phyloP scores from a whole-genome alignment of 2,329 filamentous ascomycete species.

The Cladosporium austrohemisphaericum region DNA sequence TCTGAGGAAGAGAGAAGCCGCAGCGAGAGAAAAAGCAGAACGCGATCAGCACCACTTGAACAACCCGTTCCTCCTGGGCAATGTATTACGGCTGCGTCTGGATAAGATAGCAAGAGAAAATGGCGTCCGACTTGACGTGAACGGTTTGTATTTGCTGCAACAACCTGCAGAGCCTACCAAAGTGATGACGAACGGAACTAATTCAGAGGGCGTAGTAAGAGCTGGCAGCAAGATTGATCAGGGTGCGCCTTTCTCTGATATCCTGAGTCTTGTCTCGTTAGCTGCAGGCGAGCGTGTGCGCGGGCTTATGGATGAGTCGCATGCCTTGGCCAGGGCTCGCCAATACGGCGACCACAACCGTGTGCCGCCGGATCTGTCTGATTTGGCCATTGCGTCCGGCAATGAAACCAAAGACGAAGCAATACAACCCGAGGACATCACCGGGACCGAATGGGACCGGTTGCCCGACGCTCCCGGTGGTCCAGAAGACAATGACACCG shows the following conservation, averaged over 20 bases:
- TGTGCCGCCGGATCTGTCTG: slow-evolving; percentile 70
- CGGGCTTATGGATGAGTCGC: slow-evolving; percentile 72
- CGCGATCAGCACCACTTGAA: slow-evolving; percentile 65
- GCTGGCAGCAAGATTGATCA: slow-evolving; percentile 55
- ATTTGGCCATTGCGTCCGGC: slow-evolving; percentile 42
- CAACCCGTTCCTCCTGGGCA: slow-evolving; percentile 68
- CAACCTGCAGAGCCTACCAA: slow-evolving; percentile 22
- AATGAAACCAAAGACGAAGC: slow-evolving; percentile 34
- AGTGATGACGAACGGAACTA: slow-evolving; percentile 27
- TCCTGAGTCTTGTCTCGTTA: slow-evolving; percentile 77
- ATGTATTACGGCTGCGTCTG: slow-evolving; percentile 51
- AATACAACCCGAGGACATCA: slow-evolving; percentile 36
- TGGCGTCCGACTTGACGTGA: slow-evolving; percentile 56
- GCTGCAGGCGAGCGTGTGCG: slow-evolving; percentile 76
- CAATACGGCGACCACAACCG: slow-evolving; percentile 75
- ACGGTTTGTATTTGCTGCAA: slow-evolving; percentile 46
- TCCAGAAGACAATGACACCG: slow-evolving; percentile 23
- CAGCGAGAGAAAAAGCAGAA: slow-evolving; percentile 58
- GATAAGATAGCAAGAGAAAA: slow-evolving; percentile 57
- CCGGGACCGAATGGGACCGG: slow-evolving; percentile 32
- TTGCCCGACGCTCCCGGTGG: slow-evolving; percentile 15
- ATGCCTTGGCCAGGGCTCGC: slow-evolving; percentile 65
- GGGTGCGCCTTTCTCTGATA: slow-evolving; percentile 72
- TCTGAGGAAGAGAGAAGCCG: slow-evolving; percentile 63
- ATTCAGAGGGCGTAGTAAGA: slow-evolving; percentile 28